These are phyloP conservation scores for Xylariales sp. DNA, from an alignment of 2,329 filamentous ascomycete genomes.

Conservation along the genomic window DNA sequence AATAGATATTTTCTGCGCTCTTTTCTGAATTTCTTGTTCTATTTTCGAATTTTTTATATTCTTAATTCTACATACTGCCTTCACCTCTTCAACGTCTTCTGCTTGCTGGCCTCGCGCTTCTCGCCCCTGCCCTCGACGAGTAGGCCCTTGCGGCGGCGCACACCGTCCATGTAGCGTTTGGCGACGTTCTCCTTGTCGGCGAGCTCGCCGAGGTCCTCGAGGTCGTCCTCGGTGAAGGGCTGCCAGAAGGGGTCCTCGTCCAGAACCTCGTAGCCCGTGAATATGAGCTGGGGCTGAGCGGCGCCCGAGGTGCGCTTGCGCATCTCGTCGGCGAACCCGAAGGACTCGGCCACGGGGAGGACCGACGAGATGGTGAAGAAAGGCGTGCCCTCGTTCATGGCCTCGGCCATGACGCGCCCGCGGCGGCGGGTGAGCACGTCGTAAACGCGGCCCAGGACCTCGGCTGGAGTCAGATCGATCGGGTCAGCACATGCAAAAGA, in stretches of 20 bases:
- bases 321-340: slow-evolving; percentile 95
- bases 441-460: slow-evolving; percentile 93
- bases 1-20: too few relatives aligned
- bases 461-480: slow-evolving; percentile 47
- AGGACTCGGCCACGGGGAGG: slow-evolving; percentile 89
- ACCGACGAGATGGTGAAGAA: slow-evolving; percentile 92
- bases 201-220: slow-evolving; percentile 92
- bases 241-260: slow-evolving; percentile 99
- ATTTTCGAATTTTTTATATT: too few relatives aligned
- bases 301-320: slow-evolving; percentile 88
- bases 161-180: slow-evolving; percentile 90
- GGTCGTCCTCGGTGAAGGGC: slow-evolving; percentile 89
- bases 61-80: too few relatives aligned
- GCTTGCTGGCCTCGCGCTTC: slow-evolving; percentile 90
- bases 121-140: slow-evolving; percentile 73
- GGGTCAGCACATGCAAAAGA: slow-evolving; percentile 6
- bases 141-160: slow-evolving; percentile 82
- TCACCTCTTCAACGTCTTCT: slow-evolving; percentile 62
- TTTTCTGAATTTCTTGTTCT: too few relatives aligned
- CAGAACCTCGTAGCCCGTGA: slow-evolving; percentile 85
- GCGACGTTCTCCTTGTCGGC: slow-evolving; percentile 95
- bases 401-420: slow-evolving; percentile 83
- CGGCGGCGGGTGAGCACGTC: slow-evolving; percentile 93
- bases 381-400: slow-evolving; percentile 89
- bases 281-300: slow-evolving; percentile 88